A percentile compares a stretch with the other conserved stretches of the same genome.
Conservation (phyloP, 2,329 filamentous ascomycete genomes). For the Paramyrothecium sp. region DNA sequence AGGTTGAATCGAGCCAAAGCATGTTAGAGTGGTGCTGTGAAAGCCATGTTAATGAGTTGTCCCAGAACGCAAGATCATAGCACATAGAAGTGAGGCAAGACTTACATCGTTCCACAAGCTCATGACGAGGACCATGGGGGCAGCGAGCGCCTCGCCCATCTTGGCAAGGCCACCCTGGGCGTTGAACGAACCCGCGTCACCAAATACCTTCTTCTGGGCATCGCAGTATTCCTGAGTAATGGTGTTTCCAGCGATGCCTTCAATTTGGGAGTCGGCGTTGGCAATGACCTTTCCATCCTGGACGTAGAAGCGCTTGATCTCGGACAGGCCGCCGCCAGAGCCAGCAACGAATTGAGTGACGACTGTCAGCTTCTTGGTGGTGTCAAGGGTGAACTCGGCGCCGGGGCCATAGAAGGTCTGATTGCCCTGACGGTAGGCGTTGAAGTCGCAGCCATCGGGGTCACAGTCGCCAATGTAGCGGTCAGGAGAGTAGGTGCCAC, state of each 20-base stretch:
- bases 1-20: slow-evolving; percentile 72
- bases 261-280: slow-evolving; percentile 45
- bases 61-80: not conserved
- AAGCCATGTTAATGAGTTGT: not conserved
- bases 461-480: slow-evolving; percentile 65
- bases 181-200: slow-evolving; percentile 52
- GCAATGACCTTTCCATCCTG: slow-evolving; percentile 59
- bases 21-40: slow-evolving; percentile 58
- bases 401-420: slow-evolving; percentile 59
- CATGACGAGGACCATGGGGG: slow-evolving; percentile 47
- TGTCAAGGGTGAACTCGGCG: slow-evolving; percentile 55
- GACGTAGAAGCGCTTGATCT: slow-evolving; percentile 65
- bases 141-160: slow-evolving; percentile 47
- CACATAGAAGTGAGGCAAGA: slow-evolving; percentile 1
- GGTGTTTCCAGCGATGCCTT: slow-evolving; percentile 37
- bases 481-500: slow-evolving; percentile 48
- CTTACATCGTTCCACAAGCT: slow-evolving; percentile 59
- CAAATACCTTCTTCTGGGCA: slow-evolving; percentile 56
- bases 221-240: slow-evolving; percentile 60
- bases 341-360: slow-evolving; percentile 61
- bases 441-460: slow-evolving; percentile 70
- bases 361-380: slow-evolving; percentile 59
- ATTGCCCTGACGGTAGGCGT: slow-evolving; percentile 65
- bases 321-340: slow-evolving; percentile 50
- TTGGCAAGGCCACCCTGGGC: slow-evolving; percentile 54